phyloP scores from a whole-genome alignment of 208 protist species.

The Acanthamoeba royreba region DNA sequence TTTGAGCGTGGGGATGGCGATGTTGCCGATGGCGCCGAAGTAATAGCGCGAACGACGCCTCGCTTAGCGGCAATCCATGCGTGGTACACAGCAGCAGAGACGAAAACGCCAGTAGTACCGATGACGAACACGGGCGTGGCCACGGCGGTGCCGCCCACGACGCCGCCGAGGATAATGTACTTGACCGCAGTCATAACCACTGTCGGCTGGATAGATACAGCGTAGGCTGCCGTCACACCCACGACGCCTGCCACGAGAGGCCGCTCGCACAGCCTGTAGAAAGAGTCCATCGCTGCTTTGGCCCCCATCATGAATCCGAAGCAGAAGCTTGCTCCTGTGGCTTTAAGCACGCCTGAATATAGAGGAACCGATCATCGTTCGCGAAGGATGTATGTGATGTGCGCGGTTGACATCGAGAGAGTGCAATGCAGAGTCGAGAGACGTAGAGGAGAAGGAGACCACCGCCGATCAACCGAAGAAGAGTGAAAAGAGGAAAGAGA shows the following conservation, averaged over 20 bases:
- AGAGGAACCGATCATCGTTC: background rate
- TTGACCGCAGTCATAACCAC: constrained; percentile 12
- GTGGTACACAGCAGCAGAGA: constrained; percentile 18
- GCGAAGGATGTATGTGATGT: background rate
- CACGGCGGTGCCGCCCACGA: background rate
- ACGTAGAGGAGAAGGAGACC: too few species aligned
- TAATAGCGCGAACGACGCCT: background rate
- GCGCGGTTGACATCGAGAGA: background rate
- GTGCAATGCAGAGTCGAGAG: background rate
- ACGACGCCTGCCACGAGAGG: background rate
- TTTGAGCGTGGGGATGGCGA: background rate
- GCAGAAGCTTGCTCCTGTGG: constrained; percentile 19
- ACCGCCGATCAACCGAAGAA: background rate
- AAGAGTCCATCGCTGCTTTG: background rate
- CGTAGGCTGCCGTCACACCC: constrained; percentile 7
- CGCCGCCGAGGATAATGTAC: constrained; percentile 37
- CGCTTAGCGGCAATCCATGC: background rate
- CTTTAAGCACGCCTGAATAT: background rate
- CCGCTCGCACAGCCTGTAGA: constrained; percentile 13
- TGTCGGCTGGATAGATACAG: background rate
- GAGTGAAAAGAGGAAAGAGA: background rate
- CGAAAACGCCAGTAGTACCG: constrained; percentile 5
- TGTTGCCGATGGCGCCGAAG: background rate
- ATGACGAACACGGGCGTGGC: constrained; percentile 26
- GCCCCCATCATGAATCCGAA: constrained; percentile 41